Evolutionary conservation across 2,329 filamentous ascomycete species (phyloP), one percentile per base, ranked within the genome.

Genomic region (Alternaria brassicicola): DNA sequence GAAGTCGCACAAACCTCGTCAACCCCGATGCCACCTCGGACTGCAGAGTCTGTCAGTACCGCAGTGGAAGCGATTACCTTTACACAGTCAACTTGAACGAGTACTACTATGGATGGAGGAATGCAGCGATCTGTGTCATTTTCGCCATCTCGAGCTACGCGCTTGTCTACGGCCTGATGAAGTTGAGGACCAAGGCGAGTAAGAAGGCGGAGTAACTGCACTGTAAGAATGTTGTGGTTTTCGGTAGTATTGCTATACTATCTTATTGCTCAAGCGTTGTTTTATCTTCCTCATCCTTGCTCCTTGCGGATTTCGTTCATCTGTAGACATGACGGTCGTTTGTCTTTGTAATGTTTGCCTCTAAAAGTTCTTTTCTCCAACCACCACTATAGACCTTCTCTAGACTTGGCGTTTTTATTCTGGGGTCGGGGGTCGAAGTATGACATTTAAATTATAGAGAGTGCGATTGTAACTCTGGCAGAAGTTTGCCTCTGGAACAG

Each of bases 91-190:
- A 90, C 68, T 66, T 91, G 7, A 79, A 80, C 1, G 80, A 86
- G 4, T 86, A 89, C 63, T 85, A 81, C 59, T 87, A 86, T 64
- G 88, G 86, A 0, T 91, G 89, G 89, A 81, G 89, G 47, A 82
- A 91, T 73, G 85, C 85, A 0, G 88, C 70, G 0, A 86, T 89
- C 46, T 81, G 84, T 3, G 83, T 83, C 1, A 76, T 86, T 5
- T 88, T 88, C 63, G 83, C 79, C 1, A 58, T 85, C 36, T 83
- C 80, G 54, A 84, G 81, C 1, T 89, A 89, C 59, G 77, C 72
- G 2, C 52, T 83, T 57, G 82, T 83, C 2, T 84, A 78, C 62
- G 47, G 67, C 26, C 63, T 78, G 31, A 80, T 79, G 78, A 79
- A 79, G 70, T 43, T 79, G 50, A 72, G 78, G 63, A 79, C 77